Evolutionary conservation across 192 early-diverging fungal species (phyloP), one percentile per base, ranked within the genome.

Genomic region (Coemansia sp.): DNA sequence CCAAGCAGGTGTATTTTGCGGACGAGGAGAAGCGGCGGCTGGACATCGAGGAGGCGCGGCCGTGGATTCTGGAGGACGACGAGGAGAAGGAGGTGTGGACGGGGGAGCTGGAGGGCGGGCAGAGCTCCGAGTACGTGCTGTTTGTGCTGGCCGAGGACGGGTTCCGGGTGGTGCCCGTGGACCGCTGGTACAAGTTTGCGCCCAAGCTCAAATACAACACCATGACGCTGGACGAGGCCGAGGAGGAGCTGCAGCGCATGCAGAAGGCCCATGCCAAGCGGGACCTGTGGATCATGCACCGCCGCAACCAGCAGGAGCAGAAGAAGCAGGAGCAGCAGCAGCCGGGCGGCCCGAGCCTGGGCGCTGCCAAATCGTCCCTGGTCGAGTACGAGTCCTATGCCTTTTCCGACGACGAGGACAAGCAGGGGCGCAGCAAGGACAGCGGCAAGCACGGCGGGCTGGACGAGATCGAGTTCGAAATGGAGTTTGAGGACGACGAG

Each of bases 401-500:
- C 43, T 48, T 42, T 5, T 80, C 52, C 2, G 39, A 41, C 26
- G 31, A 40, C 2, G 18, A 72, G 12, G 47, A 43, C 2, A 30
- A 21, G 16, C 14, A 74, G 70, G 3, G 58, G 20, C 64, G 61
- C 23, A 78, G 61, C 21, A 73, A 69, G 50, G 39, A 59, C 31
- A 41, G 53, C 8, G 65, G 63, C 37, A 81, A 79, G 59, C 78
- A 82, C 53, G 76, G 70, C 5, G 87, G 82, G 63, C 74, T 66
- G 26, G 88, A 91, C 48, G 88, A 90, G 54, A 65, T 88, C 46
- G 87, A 87, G 62, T 91, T 84, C 68, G 90, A 91, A 43, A 85
- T 88, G 56, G 86, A 84, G 28, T 91, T 87, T 68, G 86, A 90
- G 45, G 88, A 90, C 51, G 89, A 91, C 53, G 89, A 91, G 66